Conservation (phyloP, 805 yeast genomes). For the Candida manassasensis region DNA sequence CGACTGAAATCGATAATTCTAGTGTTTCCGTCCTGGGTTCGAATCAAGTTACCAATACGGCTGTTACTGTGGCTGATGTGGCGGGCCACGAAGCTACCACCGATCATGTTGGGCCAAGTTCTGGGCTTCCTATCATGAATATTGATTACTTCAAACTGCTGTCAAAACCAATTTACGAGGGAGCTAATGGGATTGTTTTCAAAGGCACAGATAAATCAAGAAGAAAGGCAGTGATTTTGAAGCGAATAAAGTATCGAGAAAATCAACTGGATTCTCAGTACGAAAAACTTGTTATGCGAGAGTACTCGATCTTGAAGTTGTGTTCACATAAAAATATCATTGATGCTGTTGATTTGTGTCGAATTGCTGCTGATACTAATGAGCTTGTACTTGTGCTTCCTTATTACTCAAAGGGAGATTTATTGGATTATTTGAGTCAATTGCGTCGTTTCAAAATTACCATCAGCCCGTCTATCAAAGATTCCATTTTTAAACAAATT, state of each 20-base stretch:
- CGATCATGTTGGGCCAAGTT: too few relatives aligned
- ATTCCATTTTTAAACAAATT: constrained; percentile 43
- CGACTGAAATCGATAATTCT: too few relatives aligned
- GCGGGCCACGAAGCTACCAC: too few relatives aligned
- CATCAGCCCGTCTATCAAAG: constrained; percentile 33
- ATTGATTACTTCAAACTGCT: constrained; percentile 20
- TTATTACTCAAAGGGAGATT: constrained; percentile 44
- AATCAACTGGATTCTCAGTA: constrained; percentile 14
- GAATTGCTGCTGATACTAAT: constrained; percentile 7
- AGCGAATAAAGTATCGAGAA: constrained; percentile 22
- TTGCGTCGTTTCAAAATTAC: constrained; percentile 32
- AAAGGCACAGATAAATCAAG: constrained; percentile 24
- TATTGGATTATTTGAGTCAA: constrained; percentile 38
- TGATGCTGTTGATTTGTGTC: constrained; percentile 22
- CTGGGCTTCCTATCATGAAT: constrained; percentile 14
- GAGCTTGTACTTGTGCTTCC: constrained; percentile 37
- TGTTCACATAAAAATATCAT: constrained; percentile 28
- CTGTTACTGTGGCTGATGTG: too few relatives aligned
- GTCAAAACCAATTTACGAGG: constrained; percentile 35
- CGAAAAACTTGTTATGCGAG: constrained; percentile 21
- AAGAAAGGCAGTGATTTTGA: constrained; percentile 23
- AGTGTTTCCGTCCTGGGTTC: too few relatives aligned
- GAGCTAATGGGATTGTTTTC: constrained; percentile 36
- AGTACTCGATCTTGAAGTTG: constrained; percentile 23
- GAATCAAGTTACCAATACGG: too few relatives aligned